These are phyloP conservation scores for Daldinia caldariorum DNA, from an alignment of 495 filamentous ascomycete genomes.

Conservation along the genomic window DNA sequence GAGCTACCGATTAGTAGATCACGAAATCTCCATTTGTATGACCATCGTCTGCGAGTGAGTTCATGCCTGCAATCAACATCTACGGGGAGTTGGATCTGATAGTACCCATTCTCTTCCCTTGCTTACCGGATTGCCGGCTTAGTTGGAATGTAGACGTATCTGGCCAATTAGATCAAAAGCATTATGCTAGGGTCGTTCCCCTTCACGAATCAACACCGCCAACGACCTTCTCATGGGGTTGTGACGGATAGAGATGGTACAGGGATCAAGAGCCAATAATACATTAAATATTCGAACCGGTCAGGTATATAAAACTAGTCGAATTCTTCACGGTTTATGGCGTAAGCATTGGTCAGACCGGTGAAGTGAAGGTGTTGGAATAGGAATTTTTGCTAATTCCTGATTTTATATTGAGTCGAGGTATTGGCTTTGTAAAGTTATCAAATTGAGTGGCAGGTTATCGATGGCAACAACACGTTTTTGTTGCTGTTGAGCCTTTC, in stretches of 20 bases:
- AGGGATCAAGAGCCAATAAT: slow-evolving; percentile 32
- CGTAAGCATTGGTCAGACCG: too few species aligned
- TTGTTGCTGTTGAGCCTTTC: too few species aligned
- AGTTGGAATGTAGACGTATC: slow-evolving; percentile 16
- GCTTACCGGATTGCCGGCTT: slow-evolving; percentile 38
- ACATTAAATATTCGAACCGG: neutral
- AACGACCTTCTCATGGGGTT: slow-evolving; percentile 5
- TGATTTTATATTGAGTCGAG: too few species aligned
- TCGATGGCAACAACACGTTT: too few species aligned
- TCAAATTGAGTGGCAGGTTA: too few species aligned
- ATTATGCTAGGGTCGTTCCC: slow-evolving; percentile 1
- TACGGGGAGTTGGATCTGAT: slow-evolving; percentile 6
- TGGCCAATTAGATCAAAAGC: slow-evolving; percentile 25
- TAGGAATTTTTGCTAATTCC: too few species aligned
- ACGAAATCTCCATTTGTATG: slow-evolving; percentile 15
- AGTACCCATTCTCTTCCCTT: neutral
- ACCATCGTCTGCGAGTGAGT: slow-evolving; percentile 3
- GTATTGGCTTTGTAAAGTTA: too few species aligned
- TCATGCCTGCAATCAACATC: slow-evolving; percentile 10
- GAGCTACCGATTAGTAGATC: slow-evolving; percentile 13
- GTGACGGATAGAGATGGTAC: neutral
- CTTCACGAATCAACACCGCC: slow-evolving; percentile 9
- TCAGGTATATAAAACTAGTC: neutral
- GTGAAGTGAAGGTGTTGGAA: too few species aligned
- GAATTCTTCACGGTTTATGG: too few species aligned